Base-by-base conservation (phyloP, 2,329 filamentous ascomycete species). In the Grosmannia serpens region DNA sequence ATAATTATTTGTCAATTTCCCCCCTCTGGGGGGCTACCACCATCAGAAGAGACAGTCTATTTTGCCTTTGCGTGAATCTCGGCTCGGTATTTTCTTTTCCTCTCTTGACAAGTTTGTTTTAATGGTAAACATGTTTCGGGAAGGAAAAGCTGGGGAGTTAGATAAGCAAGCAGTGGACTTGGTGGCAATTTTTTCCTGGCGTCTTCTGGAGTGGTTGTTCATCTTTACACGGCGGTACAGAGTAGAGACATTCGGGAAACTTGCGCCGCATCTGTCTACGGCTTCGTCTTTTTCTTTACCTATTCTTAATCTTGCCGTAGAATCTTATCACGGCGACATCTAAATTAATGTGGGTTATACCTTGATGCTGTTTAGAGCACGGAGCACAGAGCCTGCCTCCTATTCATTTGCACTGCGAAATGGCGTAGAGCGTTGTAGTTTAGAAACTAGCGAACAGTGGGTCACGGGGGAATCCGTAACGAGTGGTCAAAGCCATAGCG, bases 161-260 rank as follows among this genome's bases (percentile, higher is more conserved):
- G 58, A 22, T 47, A 60, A 59, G 58, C 53, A 60, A 55, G 35
- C 57, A 59, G 60, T 57, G 56, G 53, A 49, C 56, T 53, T 55
- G 61, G 61, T 46, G 59, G 53, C 56, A 58, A 44, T 49, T 52
- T 49, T 52, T 55, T 58, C 59, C 59, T 61, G 57, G 64, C 60
- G 65, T 65, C 64, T 62, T 60, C 57, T 60, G 57, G 58, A 31
- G 46, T 49, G 53, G 41, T 10, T 8, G n/a, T 56, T 59, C 55
- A 38, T 41, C 38, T 47, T 47, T 58, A 55, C 52, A 56, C 57
- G 57, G 59, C 62, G 67, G 62, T 41, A 44, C 52, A 54, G 52
- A 53, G 31, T 35, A 31, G 66, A 65, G 70, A 69, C 65, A 65
- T 65, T 62, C 65, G 65, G 64, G 61, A 63, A 54, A 56, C n/a